These are phyloP conservation scores for Pichia membranifaciens DNA, from an alignment of 805 yeast genomes.

Conservation along the genomic window DNA sequence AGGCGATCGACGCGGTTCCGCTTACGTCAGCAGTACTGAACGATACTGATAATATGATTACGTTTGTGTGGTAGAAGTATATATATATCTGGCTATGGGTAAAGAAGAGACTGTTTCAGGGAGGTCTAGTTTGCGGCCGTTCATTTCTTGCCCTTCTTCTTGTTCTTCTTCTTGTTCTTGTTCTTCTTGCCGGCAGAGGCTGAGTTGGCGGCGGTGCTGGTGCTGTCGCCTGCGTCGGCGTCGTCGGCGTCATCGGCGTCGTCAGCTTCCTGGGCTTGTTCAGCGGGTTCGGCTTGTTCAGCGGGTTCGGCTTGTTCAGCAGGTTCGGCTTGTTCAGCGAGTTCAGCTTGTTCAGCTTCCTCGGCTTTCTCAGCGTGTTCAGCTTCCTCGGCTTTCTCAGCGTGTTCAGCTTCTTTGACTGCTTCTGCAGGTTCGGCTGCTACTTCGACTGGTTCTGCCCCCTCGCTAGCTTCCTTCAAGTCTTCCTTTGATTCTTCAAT, in stretches of 20 bases:
- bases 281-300: slow-evolving; percentile 9
- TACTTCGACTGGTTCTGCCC: slow-evolving; percentile 4
- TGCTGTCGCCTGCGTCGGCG: not conserved
- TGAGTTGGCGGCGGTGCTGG: not conserved
- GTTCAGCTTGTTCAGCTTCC: not conserved
- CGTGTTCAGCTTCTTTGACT: not conserved
- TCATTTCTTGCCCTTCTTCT: slow-evolving; percentile 16
- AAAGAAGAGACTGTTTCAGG: too few relatives aligned
- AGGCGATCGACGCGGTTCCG: too few relatives aligned
- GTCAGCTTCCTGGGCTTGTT: slow-evolving; percentile 32
- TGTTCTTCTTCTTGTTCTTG: slow-evolving; percentile 14
- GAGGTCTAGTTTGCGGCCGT: too few relatives aligned
- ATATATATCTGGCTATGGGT: too few relatives aligned
- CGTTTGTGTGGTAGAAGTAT: too few relatives aligned
- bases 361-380: not conserved
- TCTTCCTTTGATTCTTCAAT: slow-evolving; percentile 5
- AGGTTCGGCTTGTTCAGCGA: slow-evolving; percentile 5
- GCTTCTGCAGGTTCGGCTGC: slow-evolving; percentile 4
- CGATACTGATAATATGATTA: too few relatives aligned
- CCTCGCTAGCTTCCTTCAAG: not conserved
- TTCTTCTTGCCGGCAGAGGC: not conserved
- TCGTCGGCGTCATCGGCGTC: not conserved
- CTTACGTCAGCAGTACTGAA: too few relatives aligned
- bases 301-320: slow-evolving; percentile 10
- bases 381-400: slow-evolving; percentile 5